Evolutionary conservation across 164 flowering plant species (phyloP).

Genomic region (Magnolia officinalis): DNA sequence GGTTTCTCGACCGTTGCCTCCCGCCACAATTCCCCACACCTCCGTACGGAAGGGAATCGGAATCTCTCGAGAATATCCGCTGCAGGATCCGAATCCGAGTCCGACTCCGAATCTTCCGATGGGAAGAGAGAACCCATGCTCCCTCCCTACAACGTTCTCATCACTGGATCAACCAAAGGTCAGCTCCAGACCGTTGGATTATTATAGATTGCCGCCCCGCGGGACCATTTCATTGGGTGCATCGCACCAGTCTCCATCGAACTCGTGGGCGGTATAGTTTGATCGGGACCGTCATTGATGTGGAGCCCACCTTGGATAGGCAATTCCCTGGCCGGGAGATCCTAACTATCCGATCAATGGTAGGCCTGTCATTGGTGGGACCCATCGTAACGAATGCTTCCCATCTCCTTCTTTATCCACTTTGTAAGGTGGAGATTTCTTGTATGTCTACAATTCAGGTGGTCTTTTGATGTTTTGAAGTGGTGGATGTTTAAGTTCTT

Average conservation of each 20-base stretch:
- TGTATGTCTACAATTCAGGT: no score
- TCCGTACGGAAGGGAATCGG: not conserved
- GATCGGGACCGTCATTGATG: no score
- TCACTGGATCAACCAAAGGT: slow-evolving; percentile 87
- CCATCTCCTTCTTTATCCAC: no score
- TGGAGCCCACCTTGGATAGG: no score
- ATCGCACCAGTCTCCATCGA: not conserved
- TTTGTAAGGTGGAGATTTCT: no score
- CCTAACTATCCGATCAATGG: no score
- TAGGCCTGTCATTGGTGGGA: no score
- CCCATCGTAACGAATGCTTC: no score
- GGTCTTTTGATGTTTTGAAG: no score
- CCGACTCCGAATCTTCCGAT: not conserved
- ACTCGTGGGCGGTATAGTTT: not conserved
- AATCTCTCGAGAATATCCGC: not conserved
- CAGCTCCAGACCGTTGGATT: not conserved
- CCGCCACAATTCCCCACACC: slow-evolving; percentile 10
- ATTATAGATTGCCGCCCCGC: not conserved
- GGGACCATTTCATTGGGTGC: not conserved
- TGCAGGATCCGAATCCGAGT: not conserved
- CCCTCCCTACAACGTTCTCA: slow-evolving; percentile 79
- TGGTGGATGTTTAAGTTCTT: no score
- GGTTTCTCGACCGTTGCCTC: slow-evolving; percentile 7
- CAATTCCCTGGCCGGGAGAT: no score
- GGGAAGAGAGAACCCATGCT: slow-evolving; percentile 45